Evolutionary conservation across 2,329 filamentous ascomycete species (phyloP), one percentile per base, ranked within the genome.

Genomic region (Beauveria sp.): DNA sequence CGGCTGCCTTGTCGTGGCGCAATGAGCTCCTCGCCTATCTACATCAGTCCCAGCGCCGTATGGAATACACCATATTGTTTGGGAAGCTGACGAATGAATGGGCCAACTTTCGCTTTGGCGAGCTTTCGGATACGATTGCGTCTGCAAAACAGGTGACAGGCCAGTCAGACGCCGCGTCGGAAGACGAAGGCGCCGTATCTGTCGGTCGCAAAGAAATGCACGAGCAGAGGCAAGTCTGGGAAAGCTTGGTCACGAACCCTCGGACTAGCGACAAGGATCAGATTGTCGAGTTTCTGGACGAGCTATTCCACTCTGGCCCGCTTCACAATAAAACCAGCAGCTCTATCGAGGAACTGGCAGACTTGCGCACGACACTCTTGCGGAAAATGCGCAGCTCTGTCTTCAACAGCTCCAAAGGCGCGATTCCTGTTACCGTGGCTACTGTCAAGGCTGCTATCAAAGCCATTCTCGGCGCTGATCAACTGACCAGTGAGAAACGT

Each of bases 161-260:
- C 18, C 22, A 22, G 14, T 34, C 56, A 3, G 56, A 51, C 3
- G 24, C 30, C 22, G 12, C 16, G 24, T 30, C 50, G 10, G 57
- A 45, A 6, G 55, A 47, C 22, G 55, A 53, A 0, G 69, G 69
- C 3, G 80, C 81, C 61, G 78, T 83, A 53, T 67, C 73, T 6
- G 73, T 84, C 14, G 82, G 81, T 2, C 74, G 79, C 18, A 75
- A 78, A 45, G 81, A 83, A 65, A 81, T 82, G 74, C 78, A 81
- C 60, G 74, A 81, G 60, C 77, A 81, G 64, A 76, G 82, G 22
- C 73, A 75, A 1, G 74, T 72, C 14, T 86, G 84, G 81, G 84
- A 87, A 67, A 68, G 73, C 1, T 72, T 79, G 58, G 81, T 84
- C n/a, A 86, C 87, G 67, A 73, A 73, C 3, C 69, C 76, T 5